Evolutionary conservation across 2,329 filamentous ascomycete genomes (phyloP).

Genomic region (Botrytis aclada): DNA sequence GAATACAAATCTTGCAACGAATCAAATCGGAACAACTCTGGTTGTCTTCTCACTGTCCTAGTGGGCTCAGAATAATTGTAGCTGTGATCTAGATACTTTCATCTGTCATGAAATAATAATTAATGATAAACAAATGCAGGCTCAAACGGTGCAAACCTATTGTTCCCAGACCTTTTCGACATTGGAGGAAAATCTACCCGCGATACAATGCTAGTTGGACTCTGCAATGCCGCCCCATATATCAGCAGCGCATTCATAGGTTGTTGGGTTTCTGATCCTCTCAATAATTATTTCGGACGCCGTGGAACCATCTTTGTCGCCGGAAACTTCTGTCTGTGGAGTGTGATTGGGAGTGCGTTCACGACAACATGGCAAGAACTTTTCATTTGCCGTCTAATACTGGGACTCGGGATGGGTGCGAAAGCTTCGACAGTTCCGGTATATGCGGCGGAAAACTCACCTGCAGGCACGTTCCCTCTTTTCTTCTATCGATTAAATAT

Average conservation of each 20-base stretch:
- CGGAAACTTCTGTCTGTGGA: slow-evolving; percentile 58
- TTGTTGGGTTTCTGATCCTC: slow-evolving; percentile 58
- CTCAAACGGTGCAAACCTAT: slow-evolving; percentile 48
- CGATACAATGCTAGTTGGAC: slow-evolving; percentile 55
- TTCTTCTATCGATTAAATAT: too few species aligned
- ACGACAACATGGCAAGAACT: slow-evolving; percentile 58
- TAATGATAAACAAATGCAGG: slow-evolving; percentile 38
- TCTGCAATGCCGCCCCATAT: slow-evolving; percentile 51
- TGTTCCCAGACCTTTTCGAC: slow-evolving; percentile 46
- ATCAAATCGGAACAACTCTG: background rate
- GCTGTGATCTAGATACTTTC: background rate
- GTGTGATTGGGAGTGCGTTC: slow-evolving; percentile 58
- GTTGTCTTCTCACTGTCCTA: background rate
- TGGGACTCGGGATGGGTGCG: slow-evolving; percentile 60
- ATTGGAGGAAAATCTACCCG: slow-evolving; percentile 41
- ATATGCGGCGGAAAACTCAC: slow-evolving; percentile 55
- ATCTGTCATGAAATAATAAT: background rate
- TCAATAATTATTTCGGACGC: slow-evolving; percentile 57
- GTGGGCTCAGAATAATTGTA: background rate
- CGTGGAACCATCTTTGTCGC: slow-evolving; percentile 63
- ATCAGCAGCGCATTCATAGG: slow-evolving; percentile 40
- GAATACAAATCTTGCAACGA: background rate
- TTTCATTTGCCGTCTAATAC: slow-evolving; percentile 52
- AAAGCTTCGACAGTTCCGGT: slow-evolving; percentile 50
- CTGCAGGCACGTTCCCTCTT: slow-evolving; percentile 40